Percentiles rank a stretch among this genome's conserved stretches.
phyloP scores from a whole-genome alignment of 768 basidiomycete genomes.

The Dictyophora rubrovolvata region DNA sequence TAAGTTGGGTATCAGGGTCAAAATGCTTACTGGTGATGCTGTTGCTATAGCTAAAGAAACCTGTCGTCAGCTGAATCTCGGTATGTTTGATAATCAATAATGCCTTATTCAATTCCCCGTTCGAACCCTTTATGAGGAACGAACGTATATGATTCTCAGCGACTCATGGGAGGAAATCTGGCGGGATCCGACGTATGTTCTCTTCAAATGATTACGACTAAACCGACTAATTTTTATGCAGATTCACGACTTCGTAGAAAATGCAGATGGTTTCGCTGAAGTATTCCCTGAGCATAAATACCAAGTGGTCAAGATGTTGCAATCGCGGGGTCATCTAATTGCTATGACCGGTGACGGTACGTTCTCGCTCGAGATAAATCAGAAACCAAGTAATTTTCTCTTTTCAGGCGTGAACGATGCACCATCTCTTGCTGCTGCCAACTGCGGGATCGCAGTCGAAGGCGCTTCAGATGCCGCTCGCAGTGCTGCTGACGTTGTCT shows the following conservation, averaged over 20 bases:
- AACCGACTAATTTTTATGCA: background rate
- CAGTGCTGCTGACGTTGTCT: conserved; percentile 35
- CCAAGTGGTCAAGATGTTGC: conserved; percentile 29
- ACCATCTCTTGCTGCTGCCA: conserved; percentile 14
- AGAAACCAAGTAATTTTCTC: background rate
- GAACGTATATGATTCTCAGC: conserved; percentile 36
- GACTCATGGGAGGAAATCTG: conserved; percentile 34
- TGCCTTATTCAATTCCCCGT: too few species aligned
- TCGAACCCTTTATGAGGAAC: conserved; percentile 16
- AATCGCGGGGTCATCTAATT: conserved; percentile 30
- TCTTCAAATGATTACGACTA: background rate
- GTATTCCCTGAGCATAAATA: conserved; percentile 38
- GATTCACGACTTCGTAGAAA: conserved; percentile 36
- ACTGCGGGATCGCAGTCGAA: conserved; percentile 32
- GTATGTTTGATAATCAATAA: background rate
- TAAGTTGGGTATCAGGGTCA: conserved; percentile 33
- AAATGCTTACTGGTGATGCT: conserved; percentile 44
- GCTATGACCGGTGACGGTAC: conserved; percentile 35
- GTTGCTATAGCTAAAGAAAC: conserved; percentile 41
- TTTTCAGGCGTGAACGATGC: conserved; percentile 6
- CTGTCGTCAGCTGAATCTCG: conserved; percentile 32
- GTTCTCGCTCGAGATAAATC: too few species aligned
- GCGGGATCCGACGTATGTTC: conserved; percentile 28
- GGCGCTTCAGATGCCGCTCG: conserved; percentile 35
- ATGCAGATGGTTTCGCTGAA: conserved; percentile 41